A percentile compares a stretch with the other conserved stretches of the same genome.
phyloP scores from a whole-genome alignment of 345 rosid species.

The Sonneratia alba region DNA sequence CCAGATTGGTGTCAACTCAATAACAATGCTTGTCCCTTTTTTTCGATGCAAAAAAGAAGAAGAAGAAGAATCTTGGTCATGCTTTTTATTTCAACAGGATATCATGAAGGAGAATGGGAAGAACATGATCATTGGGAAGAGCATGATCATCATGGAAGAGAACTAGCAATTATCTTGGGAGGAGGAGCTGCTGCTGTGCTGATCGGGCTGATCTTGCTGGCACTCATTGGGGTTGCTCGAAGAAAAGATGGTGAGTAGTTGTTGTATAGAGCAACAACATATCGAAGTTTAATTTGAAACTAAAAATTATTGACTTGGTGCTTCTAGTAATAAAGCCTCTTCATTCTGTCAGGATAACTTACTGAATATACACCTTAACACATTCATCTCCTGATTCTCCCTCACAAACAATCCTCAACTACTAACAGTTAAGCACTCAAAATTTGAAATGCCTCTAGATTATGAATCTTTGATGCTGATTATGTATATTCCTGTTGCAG shows the following conservation, averaged over 20 bases:
- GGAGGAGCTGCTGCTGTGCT: conserved; percentile 39
- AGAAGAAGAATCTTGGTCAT: too few relatives aligned
- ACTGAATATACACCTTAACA: too few relatives aligned
- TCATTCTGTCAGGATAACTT: too few relatives aligned
- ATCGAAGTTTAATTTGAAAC: background rate
- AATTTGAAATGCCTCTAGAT: background rate
- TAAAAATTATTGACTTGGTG: too few relatives aligned
- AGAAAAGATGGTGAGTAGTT: conserved; percentile 35
- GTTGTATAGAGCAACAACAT: background rate
- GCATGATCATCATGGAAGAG: conserved; percentile 19
- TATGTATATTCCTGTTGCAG: background rate
- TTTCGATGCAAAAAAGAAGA: background rate
- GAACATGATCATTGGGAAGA: too few relatives aligned
- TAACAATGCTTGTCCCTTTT: background rate
- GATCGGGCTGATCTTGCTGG: conserved; percentile 25
- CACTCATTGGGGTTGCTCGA: conserved; percentile 24
- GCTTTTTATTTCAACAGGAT: background rate
- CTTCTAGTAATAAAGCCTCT: background rate
- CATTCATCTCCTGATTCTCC: background rate
- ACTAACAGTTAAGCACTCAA: background rate
- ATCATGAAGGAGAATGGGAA: background rate
- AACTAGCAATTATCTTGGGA: conserved; percentile 59
- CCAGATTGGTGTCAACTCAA: background rate
- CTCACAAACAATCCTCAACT: background rate
- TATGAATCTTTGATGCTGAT: too few relatives aligned